Base-by-base conservation (phyloP, 2,329 filamentous ascomycete genomes). In the Coleophoma eucalyptorum region DNA sequence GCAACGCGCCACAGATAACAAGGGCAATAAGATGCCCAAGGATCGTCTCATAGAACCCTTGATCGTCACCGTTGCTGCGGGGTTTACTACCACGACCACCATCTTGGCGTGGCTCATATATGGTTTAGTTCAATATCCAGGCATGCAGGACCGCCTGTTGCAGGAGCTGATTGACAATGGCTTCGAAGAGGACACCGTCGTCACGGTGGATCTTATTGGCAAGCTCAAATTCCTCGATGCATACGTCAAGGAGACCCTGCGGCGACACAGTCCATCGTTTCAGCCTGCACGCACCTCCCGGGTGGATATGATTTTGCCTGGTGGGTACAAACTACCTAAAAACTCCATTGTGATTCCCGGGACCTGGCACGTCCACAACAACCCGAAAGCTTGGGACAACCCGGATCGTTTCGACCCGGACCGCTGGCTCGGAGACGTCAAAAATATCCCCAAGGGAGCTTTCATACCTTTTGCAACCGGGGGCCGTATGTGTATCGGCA, bases 61-160 rank as follows among this genome's bases (percentile, higher is more conserved):
- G 3, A 59, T 74, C 8, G 70, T 75, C 1, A 67, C 66, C 1
- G 67, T 67, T 4, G 74, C 62, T 11, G 74, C 74, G 7, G 74
- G 74, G 3, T 77, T 77, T 55, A 72, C 69, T 2, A 77, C 74
- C 0, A 77, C 70, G 2, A 69, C 69, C 19, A 68, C 70, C 2
- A 67, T 77, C 1, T 67, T 77, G 3, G 73, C 72, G 8, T 77
- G 73, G 74, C 59, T 72, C 3, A 62, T 77, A 13, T 77, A 71
- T 57, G 65, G 67, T 3, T 62, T 76, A 10, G 65, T 67, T 11
- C 64, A 64, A 2, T 76, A 77, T 50, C 62, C 65, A 0, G 72
- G 70, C 1, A 69, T 69, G 57, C 74, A 77, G 51, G 72, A 71
- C 3, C 62, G 66, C 4, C 65, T 77, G 2, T 62, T 76, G 4